Base-by-base conservation (phyloP, 2,329 filamentous ascomycete species). In the Penicillium vulpinum region DNA sequence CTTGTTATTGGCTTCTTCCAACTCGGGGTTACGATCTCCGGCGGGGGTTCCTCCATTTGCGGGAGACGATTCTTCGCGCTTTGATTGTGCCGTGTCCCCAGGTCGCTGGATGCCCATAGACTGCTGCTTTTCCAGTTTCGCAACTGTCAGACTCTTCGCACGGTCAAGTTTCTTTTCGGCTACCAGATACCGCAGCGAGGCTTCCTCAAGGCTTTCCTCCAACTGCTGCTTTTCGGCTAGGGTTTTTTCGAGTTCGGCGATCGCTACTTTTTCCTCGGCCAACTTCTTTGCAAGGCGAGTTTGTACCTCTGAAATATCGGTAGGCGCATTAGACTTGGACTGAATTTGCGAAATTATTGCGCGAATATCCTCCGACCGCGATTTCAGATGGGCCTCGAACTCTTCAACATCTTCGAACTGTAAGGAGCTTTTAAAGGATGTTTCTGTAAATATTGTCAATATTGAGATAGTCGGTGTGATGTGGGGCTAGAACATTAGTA, bases 111-210 rank as follows among this genome's bases (percentile, higher is more conserved):
- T 85, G 56, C 88, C 88, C 57, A 90, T 83, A 50, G 92, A 84
- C 31, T 92, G 92, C 75, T 96, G 91, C 67, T 91, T 89, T 73
- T 97, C 94, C 58, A 99, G 77, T 72, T 96, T 96, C 60, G 92
- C 90, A 1, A 97, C 92, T 56, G 96, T 92, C 16, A 87, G 79
- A 70, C 94, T 99, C 75, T 91, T 93, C 24, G 89, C 85, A 41
- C 94, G 86, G 72, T 99, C 94, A 51, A 97, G 81, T 72, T 92
- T 94, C 79, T 96, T 95, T 73, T 99, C 94, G 0, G 94, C 94
- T 65, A 95, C 90, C 79, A 97, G 91, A 70, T 96, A 97, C 62
- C 94, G 86, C 57, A 96, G 81, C 5, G 92, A 96, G 16, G 93
- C 94, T 33, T 86, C 88, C 70, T 97, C 93, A 21, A 97, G 81